Base-by-base conservation (phyloP, 108 stramenopile species). In the Nannochloropsis salina region DNA sequence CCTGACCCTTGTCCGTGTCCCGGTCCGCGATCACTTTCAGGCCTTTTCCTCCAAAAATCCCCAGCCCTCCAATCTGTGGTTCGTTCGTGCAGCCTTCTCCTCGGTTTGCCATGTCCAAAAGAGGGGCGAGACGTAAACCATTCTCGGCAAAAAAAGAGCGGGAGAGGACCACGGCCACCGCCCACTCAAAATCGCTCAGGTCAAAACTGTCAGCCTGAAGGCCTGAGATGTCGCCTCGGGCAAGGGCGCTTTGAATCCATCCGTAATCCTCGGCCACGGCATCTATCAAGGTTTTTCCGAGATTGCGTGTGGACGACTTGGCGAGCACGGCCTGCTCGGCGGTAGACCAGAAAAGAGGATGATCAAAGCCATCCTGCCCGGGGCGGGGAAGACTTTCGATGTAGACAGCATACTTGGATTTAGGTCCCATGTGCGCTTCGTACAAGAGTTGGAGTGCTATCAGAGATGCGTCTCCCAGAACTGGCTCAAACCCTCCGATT, bases 341-440 rank as follows among this genome's bases (percentile, higher is more conserved):
- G 6, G 61, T 15, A 2, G 61, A 74, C 61, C 61, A 74, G 61
- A 74, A 74, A 2, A 74, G 61, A 1, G 61, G 61, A n/a, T 74
- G 61, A 74, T 74, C 61, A n/a, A 74, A 74, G 15, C 61, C 61
- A n/a, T 74, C 61, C n/a, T 74, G 61, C 61, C 61, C 61, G 20
- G 4, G 20, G 15, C 61, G 61, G 61, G 61, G 61, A 8, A 74
- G 61, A n/a, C 61, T 74, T 74, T 74, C 1, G 61, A 74, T 74
- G 61, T 74, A 74, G 61, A 74, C 61, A n/a, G 61, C 61, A 74
- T 74, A 74, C 61, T 74, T 74, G 61, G 61, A 74, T n/a, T 74
- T 74, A n/a, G 61, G 61, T n/a, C 61, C 61, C 20, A 74, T 15
- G 61, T n/a, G 15, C 20, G 61, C 61, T n/a, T 74, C 61, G n/a